These are phyloP conservation scores for Pichia occidentalis DNA, from an alignment of 805 yeast genomes.

Conservation along the genomic window DNA sequence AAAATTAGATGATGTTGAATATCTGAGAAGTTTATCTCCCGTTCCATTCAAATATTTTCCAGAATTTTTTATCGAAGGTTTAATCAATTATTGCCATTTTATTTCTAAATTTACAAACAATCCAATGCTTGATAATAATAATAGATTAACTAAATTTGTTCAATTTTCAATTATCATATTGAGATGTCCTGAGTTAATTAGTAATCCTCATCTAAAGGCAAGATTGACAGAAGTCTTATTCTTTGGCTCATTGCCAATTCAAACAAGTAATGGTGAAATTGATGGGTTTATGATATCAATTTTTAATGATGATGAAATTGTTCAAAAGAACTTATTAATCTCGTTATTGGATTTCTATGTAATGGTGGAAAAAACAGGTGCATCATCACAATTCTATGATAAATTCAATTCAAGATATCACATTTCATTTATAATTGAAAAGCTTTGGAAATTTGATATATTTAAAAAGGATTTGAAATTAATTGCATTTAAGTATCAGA, in stretches of 20 bases:
- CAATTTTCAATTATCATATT: slow-evolving; percentile 69
- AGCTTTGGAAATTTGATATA: slow-evolving; percentile 67
- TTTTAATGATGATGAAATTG: slow-evolving; percentile 57
- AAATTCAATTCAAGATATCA: slow-evolving; percentile 88
- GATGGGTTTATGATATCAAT: slow-evolving; percentile 72
- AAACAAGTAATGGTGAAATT: slow-evolving; percentile 33
- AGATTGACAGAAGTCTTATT: slow-evolving; percentile 75
- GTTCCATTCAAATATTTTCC: slow-evolving; percentile 78
- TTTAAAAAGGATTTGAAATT: slow-evolving; percentile 63
- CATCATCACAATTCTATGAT: slow-evolving; percentile 91
- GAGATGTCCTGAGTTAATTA: slow-evolving; percentile 77
- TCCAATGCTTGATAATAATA: slow-evolving; percentile 48
- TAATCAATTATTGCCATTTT: slow-evolving; percentile 63
- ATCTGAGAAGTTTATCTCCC: slow-evolving; percentile 58
- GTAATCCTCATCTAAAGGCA: slow-evolving; percentile 91
- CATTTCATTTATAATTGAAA: slow-evolving; percentile 75
- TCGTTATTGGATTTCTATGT: slow-evolving; percentile 87
- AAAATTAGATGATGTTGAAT: slow-evolving; percentile 70
- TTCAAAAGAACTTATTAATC: slow-evolving; percentile 62
- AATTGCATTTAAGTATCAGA: slow-evolving; percentile 63
- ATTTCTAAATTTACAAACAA: slow-evolving; percentile 49
- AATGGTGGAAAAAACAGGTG: slow-evolving; percentile 93
- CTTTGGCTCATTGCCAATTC: slow-evolving; percentile 57
- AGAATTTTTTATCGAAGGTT: slow-evolving; percentile 78
- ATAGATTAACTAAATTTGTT: slow-evolving; percentile 50